These are phyloP conservation scores for Pezicula carpinea DNA, from an alignment of 2,329 filamentous ascomycete genomes.

Conservation along the genomic window DNA sequence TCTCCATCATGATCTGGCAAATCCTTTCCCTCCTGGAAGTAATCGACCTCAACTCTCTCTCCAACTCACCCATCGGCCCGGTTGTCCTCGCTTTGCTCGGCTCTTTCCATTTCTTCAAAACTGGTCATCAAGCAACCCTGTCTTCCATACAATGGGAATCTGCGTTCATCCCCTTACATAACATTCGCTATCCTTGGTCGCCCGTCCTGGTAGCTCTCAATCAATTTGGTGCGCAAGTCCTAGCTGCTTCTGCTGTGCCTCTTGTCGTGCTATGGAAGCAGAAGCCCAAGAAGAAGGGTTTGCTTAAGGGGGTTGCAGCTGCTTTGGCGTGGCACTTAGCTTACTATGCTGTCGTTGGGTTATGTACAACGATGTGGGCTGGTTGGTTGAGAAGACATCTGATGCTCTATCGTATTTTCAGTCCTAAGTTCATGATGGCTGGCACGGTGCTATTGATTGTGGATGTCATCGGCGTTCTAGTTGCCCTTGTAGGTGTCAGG, in stretches of 20 bases:
- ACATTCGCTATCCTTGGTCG: slow-evolving; percentile 83
- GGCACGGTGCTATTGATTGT: slow-evolving; percentile 67
- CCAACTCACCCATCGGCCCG: slow-evolving; percentile 72
- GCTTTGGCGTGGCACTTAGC: slow-evolving; percentile 70
- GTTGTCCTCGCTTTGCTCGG: slow-evolving; percentile 82
- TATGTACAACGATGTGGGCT: slow-evolving; percentile 88
- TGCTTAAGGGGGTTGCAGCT: slow-evolving; percentile 56
- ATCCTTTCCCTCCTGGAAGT: slow-evolving; percentile 72
- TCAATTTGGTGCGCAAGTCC: slow-evolving; percentile 82
- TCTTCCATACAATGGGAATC: slow-evolving; percentile 92
- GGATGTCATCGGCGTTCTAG: slow-evolving; percentile 66
- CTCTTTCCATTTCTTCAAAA: slow-evolving; percentile 95
- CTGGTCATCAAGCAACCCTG: slow-evolving; percentile 87
- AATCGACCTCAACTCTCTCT: slow-evolving; percentile 55
- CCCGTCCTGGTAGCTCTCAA: slow-evolving; percentile 79
- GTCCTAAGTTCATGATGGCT: slow-evolving; percentile 83
- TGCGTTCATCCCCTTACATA: slow-evolving; percentile 83
- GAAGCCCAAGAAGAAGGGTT: slow-evolving; percentile 57
- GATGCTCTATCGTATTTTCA: slow-evolving; percentile 95
- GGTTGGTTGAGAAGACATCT: slow-evolving; percentile 83
- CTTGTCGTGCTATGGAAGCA: slow-evolving; percentile 87
- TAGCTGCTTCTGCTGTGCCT: slow-evolving; percentile 75
- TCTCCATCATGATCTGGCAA: slow-evolving; percentile 82
- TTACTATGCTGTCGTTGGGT: slow-evolving; percentile 76
- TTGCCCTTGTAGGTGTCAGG: slow-evolving; percentile 70